Evolutionary conservation across 257 asterid genomes (phyloP).

Genomic region (Plectranthus barbatus): DNA sequence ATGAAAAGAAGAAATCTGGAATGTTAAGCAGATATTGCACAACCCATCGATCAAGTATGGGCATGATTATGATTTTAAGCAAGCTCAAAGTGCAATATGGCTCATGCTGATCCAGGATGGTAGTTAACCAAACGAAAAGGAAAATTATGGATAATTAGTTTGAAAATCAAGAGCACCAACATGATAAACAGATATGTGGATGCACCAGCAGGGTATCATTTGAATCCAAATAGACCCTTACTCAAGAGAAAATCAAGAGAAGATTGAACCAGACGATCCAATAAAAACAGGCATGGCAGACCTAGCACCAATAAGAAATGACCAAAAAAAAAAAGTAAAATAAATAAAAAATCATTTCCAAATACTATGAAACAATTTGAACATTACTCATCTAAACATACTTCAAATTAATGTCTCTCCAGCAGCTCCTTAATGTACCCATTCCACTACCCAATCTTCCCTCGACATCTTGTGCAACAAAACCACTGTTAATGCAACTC

Average conservation of each 20-base stretch:
- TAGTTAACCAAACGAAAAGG: too few species aligned
- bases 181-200: background rate
- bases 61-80: background rate
- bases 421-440: background rate
- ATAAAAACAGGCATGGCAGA: slow-evolving; percentile 2
- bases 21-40: background rate
- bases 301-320: background rate
- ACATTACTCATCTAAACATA: background rate
- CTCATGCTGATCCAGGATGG: background rate
- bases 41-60: background rate
- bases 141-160: too few species aligned
- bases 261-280: background rate
- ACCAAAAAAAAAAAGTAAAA: background rate
- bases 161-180: too few species aligned
- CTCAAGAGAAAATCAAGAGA: background rate
- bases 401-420: background rate
- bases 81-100: background rate
- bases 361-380: background rate
- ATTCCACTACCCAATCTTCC: background rate
- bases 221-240: background rate
- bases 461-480: background rate
- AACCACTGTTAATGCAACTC: background rate
- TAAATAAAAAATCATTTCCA: background rate
- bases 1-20: background rate
- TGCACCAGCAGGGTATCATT: background rate